Conservation (phyloP, 2,329 filamentous ascomycete species). For the Zymoseptoria pseudotritici region DNA sequence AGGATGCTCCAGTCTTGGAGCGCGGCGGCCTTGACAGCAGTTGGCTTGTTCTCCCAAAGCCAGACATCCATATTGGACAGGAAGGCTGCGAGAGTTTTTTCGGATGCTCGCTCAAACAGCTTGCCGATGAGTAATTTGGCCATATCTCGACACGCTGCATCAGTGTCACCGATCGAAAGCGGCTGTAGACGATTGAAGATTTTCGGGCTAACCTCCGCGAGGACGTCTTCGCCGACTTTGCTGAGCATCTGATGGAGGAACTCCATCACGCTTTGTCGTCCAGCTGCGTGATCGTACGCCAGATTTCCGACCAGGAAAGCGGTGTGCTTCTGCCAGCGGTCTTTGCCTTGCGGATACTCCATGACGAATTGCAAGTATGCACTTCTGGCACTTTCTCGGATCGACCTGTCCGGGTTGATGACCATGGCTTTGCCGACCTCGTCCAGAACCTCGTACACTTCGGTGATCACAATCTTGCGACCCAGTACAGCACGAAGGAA, state of each 20-base stretch:
- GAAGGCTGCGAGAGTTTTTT: slow-evolving; percentile 63
- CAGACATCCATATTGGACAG: slow-evolving; percentile 64
- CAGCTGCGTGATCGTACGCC: slow-evolving; percentile 81
- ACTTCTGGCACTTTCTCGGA: slow-evolving; percentile 77
- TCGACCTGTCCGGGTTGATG: slow-evolving; percentile 83
- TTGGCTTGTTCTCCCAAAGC: slow-evolving; percentile 67
- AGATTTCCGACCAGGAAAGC: slow-evolving; percentile 85
- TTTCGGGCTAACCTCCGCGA: slow-evolving; percentile 71
- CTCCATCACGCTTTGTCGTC: slow-evolving; percentile 88
- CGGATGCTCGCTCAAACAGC: slow-evolving; percentile 70
- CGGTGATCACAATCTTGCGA: slow-evolving; percentile 74
- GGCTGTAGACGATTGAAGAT: slow-evolving; percentile 84
- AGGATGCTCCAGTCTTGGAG: slow-evolving; percentile 78
- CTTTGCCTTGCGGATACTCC: slow-evolving; percentile 88
- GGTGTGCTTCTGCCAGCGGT: slow-evolving; percentile 80
- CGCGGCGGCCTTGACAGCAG: slow-evolving; percentile 62
- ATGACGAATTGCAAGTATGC: slow-evolving; percentile 91
- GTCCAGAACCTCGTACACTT: slow-evolving; percentile 87
- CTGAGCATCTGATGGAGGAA: slow-evolving; percentile 76
- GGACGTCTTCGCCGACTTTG: slow-evolving; percentile 73
- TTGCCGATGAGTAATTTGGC: slow-evolving; percentile 73
- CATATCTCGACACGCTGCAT: slow-evolving; percentile 73
- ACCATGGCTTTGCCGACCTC: slow-evolving; percentile 89
- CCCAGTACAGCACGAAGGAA: slow-evolving; percentile 84
- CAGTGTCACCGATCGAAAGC: slow-evolving; percentile 81